phyloP scores from a whole-genome alignment of 2,329 filamentous ascomycete genomes.

The Penicillium sumatraense region DNA sequence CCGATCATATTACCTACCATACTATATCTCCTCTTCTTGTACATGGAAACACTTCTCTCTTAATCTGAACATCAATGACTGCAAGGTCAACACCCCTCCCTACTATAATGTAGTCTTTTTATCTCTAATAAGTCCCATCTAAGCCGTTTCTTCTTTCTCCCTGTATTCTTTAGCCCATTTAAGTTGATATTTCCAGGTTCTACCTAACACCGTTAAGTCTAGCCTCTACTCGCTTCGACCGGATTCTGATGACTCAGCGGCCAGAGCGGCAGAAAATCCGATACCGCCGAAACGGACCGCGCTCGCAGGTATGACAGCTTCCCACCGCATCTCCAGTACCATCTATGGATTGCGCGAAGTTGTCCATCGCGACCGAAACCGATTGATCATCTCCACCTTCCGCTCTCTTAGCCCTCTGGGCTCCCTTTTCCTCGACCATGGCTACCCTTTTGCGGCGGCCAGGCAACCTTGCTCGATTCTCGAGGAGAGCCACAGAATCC shows the following conservation, averaged over 20 bases:
- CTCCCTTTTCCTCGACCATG: constrained; percentile 57
- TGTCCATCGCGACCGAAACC: constrained; percentile 24
- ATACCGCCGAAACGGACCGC: constrained; percentile 29
- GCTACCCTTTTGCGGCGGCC: constrained; percentile 69
- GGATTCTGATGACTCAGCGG: constrained; percentile 40
- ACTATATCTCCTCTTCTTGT: constrained; percentile 19
- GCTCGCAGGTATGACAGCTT: constrained; percentile 29
- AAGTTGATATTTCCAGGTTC: no score
- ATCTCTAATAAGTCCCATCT: no score
- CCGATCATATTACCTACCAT: background rate
- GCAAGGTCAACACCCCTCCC: background rate
- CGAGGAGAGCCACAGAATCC: constrained; percentile 60
- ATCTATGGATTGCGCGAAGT: constrained; percentile 34
- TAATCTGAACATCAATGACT: background rate
- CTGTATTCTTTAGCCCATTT: background rate
- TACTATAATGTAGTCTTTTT: no score
- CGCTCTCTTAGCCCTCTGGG: constrained; percentile 35
- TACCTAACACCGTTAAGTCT: constrained; percentile 15
- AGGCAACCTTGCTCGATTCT: constrained; percentile 67
- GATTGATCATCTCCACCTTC: constrained; percentile 29
- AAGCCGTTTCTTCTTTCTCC: background rate
- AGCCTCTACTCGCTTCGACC: constrained; percentile 12
- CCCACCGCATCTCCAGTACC: constrained; percentile 21
- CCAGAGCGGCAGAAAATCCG: constrained; percentile 37
- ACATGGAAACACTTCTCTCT: constrained; percentile 12